These are phyloP conservation scores for Colletotrichum coccodes DNA, from an alignment of 2,329 filamentous ascomycete species.

Conservation along the genomic window DNA sequence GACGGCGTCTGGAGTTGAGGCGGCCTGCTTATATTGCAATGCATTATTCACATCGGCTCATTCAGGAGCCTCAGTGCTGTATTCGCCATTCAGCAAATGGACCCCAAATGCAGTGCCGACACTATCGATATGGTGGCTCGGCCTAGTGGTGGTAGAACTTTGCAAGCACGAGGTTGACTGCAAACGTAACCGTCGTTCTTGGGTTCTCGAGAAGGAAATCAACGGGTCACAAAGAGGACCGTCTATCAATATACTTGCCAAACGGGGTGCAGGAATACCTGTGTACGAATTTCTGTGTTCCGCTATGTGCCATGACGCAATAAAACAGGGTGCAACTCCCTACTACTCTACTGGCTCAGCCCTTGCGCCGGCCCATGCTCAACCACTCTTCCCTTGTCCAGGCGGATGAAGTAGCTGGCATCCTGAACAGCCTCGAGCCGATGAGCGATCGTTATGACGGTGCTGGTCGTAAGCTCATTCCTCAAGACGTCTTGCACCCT, in stretches of 20 bases:
- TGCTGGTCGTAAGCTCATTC: slow-evolving; percentile 64
- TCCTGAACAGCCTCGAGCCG: slow-evolving; percentile 70
- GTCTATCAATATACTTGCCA: too few species aligned
- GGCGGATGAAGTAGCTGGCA: slow-evolving; percentile 63
- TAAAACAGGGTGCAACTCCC: too few species aligned
- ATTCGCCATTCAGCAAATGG: neutral
- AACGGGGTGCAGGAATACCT: too few species aligned
- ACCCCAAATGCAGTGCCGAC: neutral
- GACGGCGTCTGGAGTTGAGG: slow-evolving; percentile 6
- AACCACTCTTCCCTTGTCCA: slow-evolving; percentile 63
- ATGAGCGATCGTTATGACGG: slow-evolving; percentile 75
- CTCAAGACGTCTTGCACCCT: slow-evolving; percentile 67
- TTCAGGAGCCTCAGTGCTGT: neutral
- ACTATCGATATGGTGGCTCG: neutral
- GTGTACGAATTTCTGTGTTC: too few species aligned
- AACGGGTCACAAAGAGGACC: too few species aligned
- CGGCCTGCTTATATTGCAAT: slow-evolving; percentile 13
- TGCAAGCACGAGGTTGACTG: too few species aligned
- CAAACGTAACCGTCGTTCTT: too few species aligned
- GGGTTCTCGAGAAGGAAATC: too few species aligned
- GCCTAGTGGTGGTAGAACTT: too few species aligned
- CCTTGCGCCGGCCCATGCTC: slow-evolving; percentile 54
- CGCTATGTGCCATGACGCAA: too few species aligned
- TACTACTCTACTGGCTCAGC: slow-evolving; percentile 1
- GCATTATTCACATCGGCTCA: slow-evolving; percentile 4